phyloP scores from a whole-genome alignment of 2,329 filamentous ascomycete genomes.

The Cordyceps fumosorosea region DNA sequence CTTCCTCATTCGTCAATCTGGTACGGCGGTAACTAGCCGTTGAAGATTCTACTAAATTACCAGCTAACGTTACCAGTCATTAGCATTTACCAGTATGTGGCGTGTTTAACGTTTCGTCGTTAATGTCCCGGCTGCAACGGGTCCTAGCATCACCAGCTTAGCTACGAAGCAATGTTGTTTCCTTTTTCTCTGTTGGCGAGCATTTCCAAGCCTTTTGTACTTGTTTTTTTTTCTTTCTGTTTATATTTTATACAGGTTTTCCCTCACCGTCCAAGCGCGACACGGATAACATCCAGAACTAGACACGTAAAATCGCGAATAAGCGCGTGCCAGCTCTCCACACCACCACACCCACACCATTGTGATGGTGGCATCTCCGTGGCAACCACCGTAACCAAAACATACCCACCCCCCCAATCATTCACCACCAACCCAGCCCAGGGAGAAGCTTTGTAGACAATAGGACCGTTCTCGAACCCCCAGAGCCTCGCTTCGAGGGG shows the following conservation, averaged over 20 bases:
- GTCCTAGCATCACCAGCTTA: not conserved
- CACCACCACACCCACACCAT: not conserved
- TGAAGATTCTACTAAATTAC: too few species aligned
- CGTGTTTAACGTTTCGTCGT: too few species aligned
- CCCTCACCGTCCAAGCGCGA: too few species aligned
- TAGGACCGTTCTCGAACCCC: slow-evolving; percentile 11
- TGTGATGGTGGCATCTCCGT: not conserved
- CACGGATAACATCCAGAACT: too few species aligned
- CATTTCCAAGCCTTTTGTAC: not conserved
- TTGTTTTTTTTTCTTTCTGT: not conserved
- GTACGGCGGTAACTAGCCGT: too few species aligned
- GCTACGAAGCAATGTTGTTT: not conserved
- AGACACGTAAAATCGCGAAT: too few species aligned
- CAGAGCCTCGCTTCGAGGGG: not conserved
- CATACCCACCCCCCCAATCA: not conserved
- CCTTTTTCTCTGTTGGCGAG: not conserved
- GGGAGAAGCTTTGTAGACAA: not conserved
- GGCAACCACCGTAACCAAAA: slow-evolving; percentile 10
- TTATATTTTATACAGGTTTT: not conserved
- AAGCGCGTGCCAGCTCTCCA: too few species aligned
- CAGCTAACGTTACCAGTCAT: too few species aligned
- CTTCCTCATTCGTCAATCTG: too few species aligned
- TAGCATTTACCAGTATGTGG: too few species aligned
- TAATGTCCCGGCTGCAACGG: too few species aligned
- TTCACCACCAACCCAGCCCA: not conserved